These are phyloP conservation scores for Trypanosomatidae sp. DNA, from an alignment of 208 protist species.

Conservation along the genomic window DNA sequence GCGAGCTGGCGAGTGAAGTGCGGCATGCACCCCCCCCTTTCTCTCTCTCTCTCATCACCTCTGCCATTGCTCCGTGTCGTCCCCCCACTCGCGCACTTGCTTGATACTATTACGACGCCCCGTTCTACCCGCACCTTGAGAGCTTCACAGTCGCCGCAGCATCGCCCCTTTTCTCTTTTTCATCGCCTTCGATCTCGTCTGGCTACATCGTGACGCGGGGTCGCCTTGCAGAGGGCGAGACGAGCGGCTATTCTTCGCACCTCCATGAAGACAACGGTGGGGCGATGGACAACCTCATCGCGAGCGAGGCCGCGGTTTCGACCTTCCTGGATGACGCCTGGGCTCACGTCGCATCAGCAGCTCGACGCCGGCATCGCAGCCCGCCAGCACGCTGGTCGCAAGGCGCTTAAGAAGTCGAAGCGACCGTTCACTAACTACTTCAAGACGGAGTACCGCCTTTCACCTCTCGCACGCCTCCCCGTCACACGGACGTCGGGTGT, in stretches of 20 bases:
- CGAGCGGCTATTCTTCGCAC: neutral
- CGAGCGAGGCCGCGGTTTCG: constrained; percentile 29
- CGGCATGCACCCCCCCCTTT: neutral
- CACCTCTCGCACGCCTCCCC: constrained; percentile 27
- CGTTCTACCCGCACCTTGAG: neutral
- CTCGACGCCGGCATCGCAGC: constrained; percentile 77
- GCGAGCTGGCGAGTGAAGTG: neutral
- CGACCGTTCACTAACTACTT: constrained; percentile 85
- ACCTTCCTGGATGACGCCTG: constrained; percentile 54
- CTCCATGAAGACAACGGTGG: constrained; percentile 22
- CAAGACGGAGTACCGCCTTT: constrained; percentile 55
- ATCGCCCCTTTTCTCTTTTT: neutral
- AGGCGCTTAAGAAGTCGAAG: constrained; percentile 68
- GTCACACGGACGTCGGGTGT: constrained; percentile 27
- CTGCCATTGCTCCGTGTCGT: constrained; percentile 3
- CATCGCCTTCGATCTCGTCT: neutral
- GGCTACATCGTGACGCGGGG: neutral
- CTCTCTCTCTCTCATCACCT: neutral
- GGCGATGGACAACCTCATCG: constrained; percentile 15
- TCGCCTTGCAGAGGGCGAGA: neutral
- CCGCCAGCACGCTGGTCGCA: constrained; percentile 67
- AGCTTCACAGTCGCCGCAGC: neutral
- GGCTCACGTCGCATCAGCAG: constrained; percentile 71
- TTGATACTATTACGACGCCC: neutral
- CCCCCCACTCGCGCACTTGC: neutral